These are phyloP conservation scores for Phragmites australis DNA, from an alignment of 176 grass and related monocot genomes.

Conservation along the genomic window DNA sequence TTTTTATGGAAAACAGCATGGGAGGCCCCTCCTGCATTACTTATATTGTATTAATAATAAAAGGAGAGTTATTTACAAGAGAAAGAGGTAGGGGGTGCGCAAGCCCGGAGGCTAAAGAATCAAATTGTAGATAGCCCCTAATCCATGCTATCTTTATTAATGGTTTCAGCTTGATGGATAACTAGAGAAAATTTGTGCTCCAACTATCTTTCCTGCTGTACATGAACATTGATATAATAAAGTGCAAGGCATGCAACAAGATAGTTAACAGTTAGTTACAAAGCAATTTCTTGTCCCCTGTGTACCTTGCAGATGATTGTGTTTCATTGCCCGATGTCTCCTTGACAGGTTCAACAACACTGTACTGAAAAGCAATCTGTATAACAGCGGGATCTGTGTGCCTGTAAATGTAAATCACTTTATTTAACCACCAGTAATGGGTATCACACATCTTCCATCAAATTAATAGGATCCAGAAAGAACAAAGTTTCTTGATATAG, in stretches of 20 bases:
- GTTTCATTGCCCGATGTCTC: conserved; percentile 38
- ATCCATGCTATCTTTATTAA: background rate
- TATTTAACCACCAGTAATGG: background rate
- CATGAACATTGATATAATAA: background rate
- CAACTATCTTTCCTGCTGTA: background rate
- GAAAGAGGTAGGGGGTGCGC: background rate
- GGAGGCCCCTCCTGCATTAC: background rate
- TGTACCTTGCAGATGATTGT: conserved; percentile 58
- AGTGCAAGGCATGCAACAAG: background rate
- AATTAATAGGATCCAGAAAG: conserved; percentile 34
- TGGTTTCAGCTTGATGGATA: background rate
- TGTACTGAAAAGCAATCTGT: conserved; percentile 92
- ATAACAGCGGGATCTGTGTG: conserved; percentile 83
- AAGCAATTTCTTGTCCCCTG: conserved; percentile 6
- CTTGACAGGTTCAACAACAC: conserved; percentile 67
- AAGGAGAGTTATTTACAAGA: background rate
- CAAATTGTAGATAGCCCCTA: background rate
- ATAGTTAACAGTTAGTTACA: background rate
- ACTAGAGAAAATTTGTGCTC: background rate
- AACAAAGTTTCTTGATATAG: conserved; percentile 2
- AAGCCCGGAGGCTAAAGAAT: background rate
- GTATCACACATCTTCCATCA: background rate
- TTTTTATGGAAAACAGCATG: background rate
- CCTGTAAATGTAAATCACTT: conserved; percentile 47
- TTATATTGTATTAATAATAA: background rate